Evolutionary conservation across 73 alveolate genomes (phyloP), one percentile per base, ranked within the genome.

Genomic region (Paramecium biaurelia): DNA sequence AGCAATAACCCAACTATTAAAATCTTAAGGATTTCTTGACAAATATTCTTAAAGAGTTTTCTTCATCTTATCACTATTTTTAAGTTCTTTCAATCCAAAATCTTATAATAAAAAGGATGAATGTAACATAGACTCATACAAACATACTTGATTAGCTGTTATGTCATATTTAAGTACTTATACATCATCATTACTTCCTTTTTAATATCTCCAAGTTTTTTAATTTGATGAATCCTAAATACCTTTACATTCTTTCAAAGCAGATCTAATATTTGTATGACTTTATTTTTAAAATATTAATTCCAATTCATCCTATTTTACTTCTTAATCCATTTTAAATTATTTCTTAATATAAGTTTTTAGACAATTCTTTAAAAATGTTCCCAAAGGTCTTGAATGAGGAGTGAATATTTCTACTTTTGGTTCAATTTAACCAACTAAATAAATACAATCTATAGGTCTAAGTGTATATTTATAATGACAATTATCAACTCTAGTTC

Each of bases 391-490:
- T 57, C 99, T 93, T 4, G 99, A 94, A 87, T 98, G 97, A 1
- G 99, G 99, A 56, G 98, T 96, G 86, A 94, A 97, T 10, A 98
- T 99, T 87, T 98, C 99, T 21, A 95, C 90, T 84, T 97, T 96
- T 4, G 99, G 99, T 88, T 98, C 99, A 76, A 94, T 96, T 92
- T 98, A 96, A 20, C 99, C 99, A 68, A 97, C 97, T 7, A 97
- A 92, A 56, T 97, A 97, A 57, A 98, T 92, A 92, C 97, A 96
- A 34, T 97, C 98, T 24, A 98, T 93, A 87, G 97, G 99, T 47
- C 99, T 85, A 15, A 98, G 93, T 53, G 93, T 93, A 89, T 97
- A 96, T 35, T 92, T 94, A 70, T 92, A 85, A 93, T 97, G 95
- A 70, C 98, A 98, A 34, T 95, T 93, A 93, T 97, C 96, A 76